These are phyloP conservation scores for Bryoglossum gracile DNA, from an alignment of 495 filamentous ascomycete species.

Conservation along the genomic window DNA sequence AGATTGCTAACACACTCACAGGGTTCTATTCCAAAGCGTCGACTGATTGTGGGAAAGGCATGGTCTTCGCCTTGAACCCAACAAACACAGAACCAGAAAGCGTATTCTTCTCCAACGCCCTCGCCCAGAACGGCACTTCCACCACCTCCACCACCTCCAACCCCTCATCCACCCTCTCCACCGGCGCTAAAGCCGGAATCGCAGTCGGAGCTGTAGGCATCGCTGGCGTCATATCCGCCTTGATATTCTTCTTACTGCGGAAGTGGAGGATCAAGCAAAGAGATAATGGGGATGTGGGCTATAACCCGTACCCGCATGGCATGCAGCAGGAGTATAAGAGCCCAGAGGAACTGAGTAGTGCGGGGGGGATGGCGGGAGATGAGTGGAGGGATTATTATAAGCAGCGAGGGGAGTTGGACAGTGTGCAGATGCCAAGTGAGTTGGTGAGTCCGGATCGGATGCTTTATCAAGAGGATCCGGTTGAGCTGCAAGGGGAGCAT, in stretches of 20 bases:
- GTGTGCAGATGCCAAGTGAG: too few species aligned
- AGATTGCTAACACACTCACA: slow-evolving; percentile 18
- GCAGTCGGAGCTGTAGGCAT: slow-evolving; percentile 1
- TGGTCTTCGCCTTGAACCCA: slow-evolving; percentile 69
- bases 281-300: background rate
- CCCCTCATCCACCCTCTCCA: slow-evolving; percentile 26
- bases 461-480: too few species aligned
- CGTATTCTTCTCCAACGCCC: slow-evolving; percentile 48
- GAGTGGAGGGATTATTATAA: too few species aligned
- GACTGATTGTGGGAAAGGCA: slow-evolving; percentile 61
- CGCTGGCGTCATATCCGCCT: background rate
- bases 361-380: too few species aligned
- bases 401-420: too few species aligned
- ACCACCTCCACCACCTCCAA: slow-evolving; percentile 37
- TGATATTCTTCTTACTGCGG: background rate
- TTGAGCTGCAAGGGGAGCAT: too few species aligned
- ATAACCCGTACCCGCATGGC: background rate
- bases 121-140: slow-evolving; percentile 45
- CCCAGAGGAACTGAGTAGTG: background rate
- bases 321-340: too few species aligned
- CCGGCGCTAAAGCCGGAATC: slow-evolving; percentile 15
- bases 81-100: slow-evolving; percentile 49
- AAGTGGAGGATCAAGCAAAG: background rate
- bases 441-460: too few species aligned
- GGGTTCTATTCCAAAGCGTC: slow-evolving; percentile 63